Base-by-base conservation (phyloP, 306 rosid species). In the Carpinus viminea region DNA sequence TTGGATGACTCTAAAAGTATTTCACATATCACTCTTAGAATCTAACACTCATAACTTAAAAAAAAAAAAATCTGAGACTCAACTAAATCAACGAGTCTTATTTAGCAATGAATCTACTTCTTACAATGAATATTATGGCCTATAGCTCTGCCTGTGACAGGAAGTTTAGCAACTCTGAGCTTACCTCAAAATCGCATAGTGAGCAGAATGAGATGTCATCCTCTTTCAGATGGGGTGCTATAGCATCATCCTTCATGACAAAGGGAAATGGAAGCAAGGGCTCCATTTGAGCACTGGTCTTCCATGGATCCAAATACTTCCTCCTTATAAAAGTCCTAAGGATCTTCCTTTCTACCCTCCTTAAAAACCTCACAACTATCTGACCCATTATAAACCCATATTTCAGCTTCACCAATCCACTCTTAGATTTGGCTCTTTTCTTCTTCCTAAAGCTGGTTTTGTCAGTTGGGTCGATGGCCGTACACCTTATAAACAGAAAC, bases 391-490 rank as follows among this genome's bases (percentile, higher is more conserved):
- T 62, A 62, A 86, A 91, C 26, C 97, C 87, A 55, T 86, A 83
- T 38, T 91, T 90, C 21, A 92, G 85, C 83, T 88, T 85, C 2
- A 72, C 77, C 75, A 72, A 57, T 11, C 77, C 85, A 61, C 70
- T 41, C 51, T 66, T 82, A 7, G 72, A 62, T 62, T 82, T 87
- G 8, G 48, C 21, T 72, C 55, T 84, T 48, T 74, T 84, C 85
- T 81, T 90, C 80, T 81, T 92, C 89, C 76, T 86, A 59, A 77
- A 45, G 55, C 96, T 72, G 20, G 97, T 90, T 85, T 74, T 87
- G 79, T 95, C 99, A 11, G 97, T 87, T 57, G 98, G 99, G 56
- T 95, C 93, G 26, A 89, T 93, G 11, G 96, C 98, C 0, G 97
- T 89, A 82, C 99, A 95, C 83, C 99, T 85, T 75, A 88, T 70